Evolutionary conservation across 2,329 filamentous ascomycete species (phyloP), one percentile per base, ranked within the genome.

Genomic region (Lasiodiplodia citricola): DNA sequence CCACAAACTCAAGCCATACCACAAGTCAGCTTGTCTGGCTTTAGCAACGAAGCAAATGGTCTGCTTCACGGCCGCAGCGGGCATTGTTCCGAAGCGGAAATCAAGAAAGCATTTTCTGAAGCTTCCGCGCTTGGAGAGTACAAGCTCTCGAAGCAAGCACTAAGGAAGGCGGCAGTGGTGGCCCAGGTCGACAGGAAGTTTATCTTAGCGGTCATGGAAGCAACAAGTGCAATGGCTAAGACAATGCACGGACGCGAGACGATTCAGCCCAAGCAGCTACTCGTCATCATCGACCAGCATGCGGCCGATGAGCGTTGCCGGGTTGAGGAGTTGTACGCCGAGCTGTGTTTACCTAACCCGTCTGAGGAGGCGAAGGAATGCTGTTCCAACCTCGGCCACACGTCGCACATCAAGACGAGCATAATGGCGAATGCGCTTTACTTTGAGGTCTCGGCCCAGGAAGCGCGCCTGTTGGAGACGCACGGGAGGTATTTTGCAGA

Each of bases 141-240:
- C 18, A 79, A 75, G 68, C 71, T 97, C 1, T 92, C 90, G 0
- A 92, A 90, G 71, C 74, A 82, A 4, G 85, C 85, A 0, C 81
- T 97, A 10, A 76, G 78, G 1, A 75, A 80, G 8, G 92, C 92
- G 0, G 80, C 87, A 60, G 83, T 97, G 0, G 86, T 99, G 52
- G 86, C 89, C 0, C 96, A 99, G 75, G 91, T 99, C 1, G 95
- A 98, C 77, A 85, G 83, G 16, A 99, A 99, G 77, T 99, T 97
- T 76, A 91, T 99, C 18, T 81, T 99, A 0, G 83, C 89, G 25
- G 91, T 87, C 70, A 80, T 92, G 62, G 76, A 71, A 28, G 60
- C 60, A 8, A 64, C 60, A 8, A 52, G 31, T 25, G 28, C 47
- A 11, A 8, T 7, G 52, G 79, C 0, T 64, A 75, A 3, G 69